Evolutionary conservation across 225 moss, liverwort and hornwort genomes (phyloP).

Genomic region (Climacium dendroides): DNA sequence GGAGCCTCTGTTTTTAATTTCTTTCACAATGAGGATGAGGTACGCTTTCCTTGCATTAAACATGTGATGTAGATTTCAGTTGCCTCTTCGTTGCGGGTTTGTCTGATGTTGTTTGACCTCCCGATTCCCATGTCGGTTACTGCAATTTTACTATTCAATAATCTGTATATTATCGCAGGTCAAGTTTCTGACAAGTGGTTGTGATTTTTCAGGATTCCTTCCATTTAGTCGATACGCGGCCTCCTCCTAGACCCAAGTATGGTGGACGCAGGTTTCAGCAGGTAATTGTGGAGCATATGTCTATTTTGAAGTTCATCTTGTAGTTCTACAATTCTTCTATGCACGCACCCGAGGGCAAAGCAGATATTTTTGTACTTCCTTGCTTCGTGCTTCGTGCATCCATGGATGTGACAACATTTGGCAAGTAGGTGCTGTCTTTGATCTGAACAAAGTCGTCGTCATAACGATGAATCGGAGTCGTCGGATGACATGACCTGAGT

Average conservation of each 20-base stretch:
- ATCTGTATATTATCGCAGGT: neutral
- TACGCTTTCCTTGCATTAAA: neutral
- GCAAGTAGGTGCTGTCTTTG: neutral
- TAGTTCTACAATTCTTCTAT: neutral
- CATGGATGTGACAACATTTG: neutral
- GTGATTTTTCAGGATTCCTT: conserved; percentile 64
- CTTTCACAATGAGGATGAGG: conserved; percentile 95
- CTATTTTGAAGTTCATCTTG: neutral
- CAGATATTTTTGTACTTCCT: neutral
- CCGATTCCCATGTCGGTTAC: neutral
- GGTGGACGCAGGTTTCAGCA: conserved; percentile 96
- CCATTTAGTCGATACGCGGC: conserved; percentile 92
- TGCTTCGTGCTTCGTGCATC: neutral
- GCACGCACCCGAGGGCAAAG: neutral
- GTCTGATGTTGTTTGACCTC: neutral
- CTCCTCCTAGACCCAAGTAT: conserved; percentile 95
- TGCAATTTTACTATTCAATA: neutral
- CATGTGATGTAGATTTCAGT: neutral
- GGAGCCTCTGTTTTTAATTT: conserved; percentile 85
- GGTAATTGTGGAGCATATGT: conserved; percentile 13
- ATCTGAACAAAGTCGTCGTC: neutral
- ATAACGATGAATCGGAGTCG: neutral
- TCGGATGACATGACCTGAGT: neutral
- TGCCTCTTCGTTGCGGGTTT: neutral
- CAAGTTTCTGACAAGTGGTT: neutral